Conservation (phyloP, 2,329 filamentous ascomycete genomes). For the Sporothrix pallida region DNA sequence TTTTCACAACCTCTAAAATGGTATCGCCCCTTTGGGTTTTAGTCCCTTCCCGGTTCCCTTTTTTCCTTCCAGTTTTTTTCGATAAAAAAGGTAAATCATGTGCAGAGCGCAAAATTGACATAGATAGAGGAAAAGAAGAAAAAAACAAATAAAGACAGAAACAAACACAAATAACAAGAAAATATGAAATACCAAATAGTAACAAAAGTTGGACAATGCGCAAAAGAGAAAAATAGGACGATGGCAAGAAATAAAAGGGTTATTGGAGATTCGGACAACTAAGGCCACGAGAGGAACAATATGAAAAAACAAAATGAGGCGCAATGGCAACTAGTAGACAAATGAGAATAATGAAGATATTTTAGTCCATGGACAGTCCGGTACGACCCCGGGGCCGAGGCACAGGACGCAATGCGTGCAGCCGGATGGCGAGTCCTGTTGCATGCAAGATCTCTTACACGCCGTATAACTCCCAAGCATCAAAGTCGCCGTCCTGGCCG, state of each 20-base stretch:
- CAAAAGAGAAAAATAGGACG: background rate
- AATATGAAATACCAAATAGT: slow-evolving; percentile 9
- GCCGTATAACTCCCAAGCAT: slow-evolving; percentile 38
- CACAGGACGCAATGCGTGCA: background rate
- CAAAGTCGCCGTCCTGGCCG: slow-evolving; percentile 28
- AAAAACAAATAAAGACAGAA: background rate
- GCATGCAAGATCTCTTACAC: slow-evolving; percentile 10
- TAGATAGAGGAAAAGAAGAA: background rate
- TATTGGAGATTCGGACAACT: too few species aligned
- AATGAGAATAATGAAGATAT: background rate
- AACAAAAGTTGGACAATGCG: background rate
- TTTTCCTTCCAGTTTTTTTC: slow-evolving; percentile 25
- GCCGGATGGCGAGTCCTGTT: background rate
- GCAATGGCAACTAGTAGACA: background rate
- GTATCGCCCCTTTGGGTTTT: slow-evolving; percentile 23
- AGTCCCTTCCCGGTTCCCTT: slow-evolving; percentile 10
- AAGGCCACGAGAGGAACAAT: too few species aligned
- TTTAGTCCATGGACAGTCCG: background rate
- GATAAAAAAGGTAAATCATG: background rate
- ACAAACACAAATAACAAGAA: background rate
- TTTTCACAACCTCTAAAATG: slow-evolving; percentile 19
- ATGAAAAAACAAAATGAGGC: background rate
- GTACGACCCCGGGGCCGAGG: background rate
- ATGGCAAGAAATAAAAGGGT: background rate
- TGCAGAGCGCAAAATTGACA: slow-evolving; percentile 3